Conservation (phyloP, 345 rosid species). For the Microthlaspi erraticum region DNA sequence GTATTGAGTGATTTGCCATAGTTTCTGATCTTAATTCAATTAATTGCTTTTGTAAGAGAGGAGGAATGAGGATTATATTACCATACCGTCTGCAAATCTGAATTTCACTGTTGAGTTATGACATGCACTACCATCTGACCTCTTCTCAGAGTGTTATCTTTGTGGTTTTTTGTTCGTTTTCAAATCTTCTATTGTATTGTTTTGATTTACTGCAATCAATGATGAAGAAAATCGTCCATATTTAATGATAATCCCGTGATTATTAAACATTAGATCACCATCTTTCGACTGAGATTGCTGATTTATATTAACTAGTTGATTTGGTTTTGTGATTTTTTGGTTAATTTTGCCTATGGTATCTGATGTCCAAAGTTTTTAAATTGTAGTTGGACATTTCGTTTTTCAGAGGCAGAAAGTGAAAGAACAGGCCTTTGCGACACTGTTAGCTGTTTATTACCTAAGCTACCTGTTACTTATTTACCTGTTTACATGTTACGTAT, state of each 20-base stretch:
- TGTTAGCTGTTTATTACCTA: not conserved
- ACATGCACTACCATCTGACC: constrained; percentile 99
- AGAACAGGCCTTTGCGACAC: constrained; percentile 8
- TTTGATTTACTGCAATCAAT: constrained; percentile 51
- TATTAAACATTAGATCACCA: constrained; percentile 64
- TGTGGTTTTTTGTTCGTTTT: not conserved
- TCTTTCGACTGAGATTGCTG: constrained; percentile 93
- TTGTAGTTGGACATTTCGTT: constrained; percentile 2
- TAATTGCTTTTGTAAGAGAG: rapidly evolving
- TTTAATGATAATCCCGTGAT: constrained; percentile 57
- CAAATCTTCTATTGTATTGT: no score
- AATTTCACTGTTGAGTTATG: constrained; percentile 55
- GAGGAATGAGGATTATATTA: constrained; percentile 65
- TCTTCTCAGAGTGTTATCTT: no score
- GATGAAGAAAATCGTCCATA: constrained; percentile 57
- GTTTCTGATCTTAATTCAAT: constrained; percentile 44
- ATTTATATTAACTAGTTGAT: not conserved
- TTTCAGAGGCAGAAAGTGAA: constrained; percentile 4
- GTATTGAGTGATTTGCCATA: constrained; percentile 42
- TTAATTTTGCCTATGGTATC: constrained; percentile 74
- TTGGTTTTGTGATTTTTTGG: not conserved
- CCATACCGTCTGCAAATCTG: constrained; percentile 63
- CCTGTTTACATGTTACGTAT: not conserved
- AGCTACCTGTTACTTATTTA: constrained; percentile 22
- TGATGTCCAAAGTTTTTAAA: constrained; percentile 56